Conservation (phyloP, 2,329 filamentous ascomycete genomes). For the Phaeoacremonium minimum region DNA sequence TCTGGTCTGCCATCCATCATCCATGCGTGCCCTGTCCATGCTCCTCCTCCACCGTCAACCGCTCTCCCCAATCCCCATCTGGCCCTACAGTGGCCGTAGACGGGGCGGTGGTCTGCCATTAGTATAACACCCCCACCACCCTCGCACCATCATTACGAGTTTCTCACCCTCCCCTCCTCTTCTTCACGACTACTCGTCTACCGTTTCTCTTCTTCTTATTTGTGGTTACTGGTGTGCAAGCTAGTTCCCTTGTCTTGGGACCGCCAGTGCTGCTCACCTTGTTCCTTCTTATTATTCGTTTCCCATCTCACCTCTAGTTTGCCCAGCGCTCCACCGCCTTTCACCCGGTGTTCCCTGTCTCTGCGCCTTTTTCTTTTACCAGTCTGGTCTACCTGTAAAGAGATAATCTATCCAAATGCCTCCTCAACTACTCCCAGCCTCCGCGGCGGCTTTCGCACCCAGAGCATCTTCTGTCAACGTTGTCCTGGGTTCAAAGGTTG, state of each 20-base stretch:
- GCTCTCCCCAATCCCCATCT: neutral
- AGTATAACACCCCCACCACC: constrained; percentile 48
- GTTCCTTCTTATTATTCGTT: constrained; percentile 34
- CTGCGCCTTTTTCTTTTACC: constrained; percentile 16
- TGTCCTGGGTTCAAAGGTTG: constrained; percentile 85
- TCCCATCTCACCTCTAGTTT: constrained; percentile 20
- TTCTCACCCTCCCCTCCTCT: constrained; percentile 41
- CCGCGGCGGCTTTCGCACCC: constrained; percentile 92
- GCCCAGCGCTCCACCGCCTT: constrained; percentile 32
- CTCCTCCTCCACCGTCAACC: neutral
- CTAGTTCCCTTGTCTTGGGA: constrained; percentile 53
- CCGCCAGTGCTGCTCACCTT: constrained; percentile 46
- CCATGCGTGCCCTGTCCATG: neutral
- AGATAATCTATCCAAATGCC: no score
- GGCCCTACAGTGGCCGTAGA: neutral
- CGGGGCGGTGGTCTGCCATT: neutral
- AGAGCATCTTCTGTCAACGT: constrained; percentile 88
- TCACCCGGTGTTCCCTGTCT: constrained; percentile 11
- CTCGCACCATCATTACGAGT: constrained; percentile 34
- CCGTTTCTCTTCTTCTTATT: constrained; percentile 54
- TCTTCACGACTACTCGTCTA: constrained; percentile 56
- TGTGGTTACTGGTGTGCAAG: constrained; percentile 58
- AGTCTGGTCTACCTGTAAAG: constrained; percentile 27
- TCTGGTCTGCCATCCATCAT: no score
- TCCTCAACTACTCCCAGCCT: constrained; percentile 87